Percentiles rank a stretch among this genome's conserved stretches.
These are phyloP conservation scores for Solanum medicagineum DNA, from an alignment of 257 asterid genomes.

Conservation along the genomic window DNA sequence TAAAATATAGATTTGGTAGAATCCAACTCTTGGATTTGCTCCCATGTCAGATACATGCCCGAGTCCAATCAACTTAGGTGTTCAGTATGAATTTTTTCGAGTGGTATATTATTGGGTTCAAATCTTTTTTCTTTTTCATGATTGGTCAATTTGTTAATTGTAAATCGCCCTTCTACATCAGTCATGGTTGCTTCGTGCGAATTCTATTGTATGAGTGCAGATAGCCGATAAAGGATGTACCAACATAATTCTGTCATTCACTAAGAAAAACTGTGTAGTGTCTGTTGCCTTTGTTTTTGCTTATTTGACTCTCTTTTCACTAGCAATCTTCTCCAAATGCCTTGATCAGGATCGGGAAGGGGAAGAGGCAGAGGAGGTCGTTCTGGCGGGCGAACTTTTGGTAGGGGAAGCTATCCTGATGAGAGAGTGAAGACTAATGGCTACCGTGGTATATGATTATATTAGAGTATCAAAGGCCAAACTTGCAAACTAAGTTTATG, in stretches of 20 bases:
- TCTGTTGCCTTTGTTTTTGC: not conserved
- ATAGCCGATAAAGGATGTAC: not conserved
- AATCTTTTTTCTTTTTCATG: not conserved
- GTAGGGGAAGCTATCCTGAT: constrained; percentile 29
- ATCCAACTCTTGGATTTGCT: no score
- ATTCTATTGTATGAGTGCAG: not conserved
- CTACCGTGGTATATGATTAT: constrained; percentile 17
- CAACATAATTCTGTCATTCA: not conserved
- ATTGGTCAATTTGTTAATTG: not conserved
- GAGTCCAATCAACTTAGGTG: not conserved
- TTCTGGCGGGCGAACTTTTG: constrained; percentile 31
- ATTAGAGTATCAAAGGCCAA: not conserved
- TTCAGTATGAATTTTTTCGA: not conserved
- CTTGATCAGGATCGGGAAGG: constrained; percentile 38
- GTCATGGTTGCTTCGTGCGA: not conserved
- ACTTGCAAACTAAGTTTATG: not conserved
- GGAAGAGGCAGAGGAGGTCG: constrained; percentile 61
- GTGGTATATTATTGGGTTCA: not conserved
- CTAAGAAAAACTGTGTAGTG: not conserved
- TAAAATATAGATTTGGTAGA: not conserved
- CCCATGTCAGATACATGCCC: no score
- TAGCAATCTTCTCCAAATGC: not conserved
- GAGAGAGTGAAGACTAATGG: constrained; percentile 16
- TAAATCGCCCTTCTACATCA: not conserved
- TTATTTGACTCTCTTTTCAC: not conserved